Evolutionary conservation across 345 rosid genomes (phyloP), one percentile per base, ranked within the genome.

Genomic region (Melastoma malabathricum): DNA sequence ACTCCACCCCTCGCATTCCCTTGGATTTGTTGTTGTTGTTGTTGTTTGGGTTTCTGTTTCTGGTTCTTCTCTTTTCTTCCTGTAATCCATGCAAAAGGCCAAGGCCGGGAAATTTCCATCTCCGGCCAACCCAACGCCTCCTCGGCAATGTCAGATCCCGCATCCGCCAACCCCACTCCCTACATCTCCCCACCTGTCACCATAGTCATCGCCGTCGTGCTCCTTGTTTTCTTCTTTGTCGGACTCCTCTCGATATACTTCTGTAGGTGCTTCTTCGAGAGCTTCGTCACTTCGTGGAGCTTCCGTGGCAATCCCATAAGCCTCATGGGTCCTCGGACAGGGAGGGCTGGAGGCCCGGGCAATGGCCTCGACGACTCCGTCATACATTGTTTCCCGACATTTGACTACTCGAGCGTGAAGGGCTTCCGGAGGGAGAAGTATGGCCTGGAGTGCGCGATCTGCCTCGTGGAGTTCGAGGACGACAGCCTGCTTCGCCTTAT

Each of bases 361-460:
- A 60, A 48, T 0, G 96, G 96, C 25, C 90, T 89, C 6, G 83
- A 81, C 39, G 82, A 84, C n/a, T 57, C 67, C 1, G 55, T 76
- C 19, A 55, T 76, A 31, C 74, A 70, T 43, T 43, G 76, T 13
- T 86, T 89, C 46, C 97, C 96, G 0, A 62, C 83, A 1, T 79
- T 89, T 27, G 57, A 52, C 3, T 83, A 83, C 52, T 75, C 87
- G 0, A 64, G 64, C 43, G 82, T 89, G 13, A 89, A 76, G 64
- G 78, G 70, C 52, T 75, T 77, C 31, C 67, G 77, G 8, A 47
- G 66, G 3, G 86, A 75, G 18, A 71, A 81, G 18, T 74, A 72
- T 20, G 88, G 80, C 6, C 69, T 83, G 15, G 97, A 89, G 64
- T 83, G 96, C 50, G 86, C 94, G 10, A 81, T 85, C 31, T 89